These are phyloP conservation scores for Candida sithepensis DNA, from an alignment of 805 yeast species.

Conservation along the genomic window DNA sequence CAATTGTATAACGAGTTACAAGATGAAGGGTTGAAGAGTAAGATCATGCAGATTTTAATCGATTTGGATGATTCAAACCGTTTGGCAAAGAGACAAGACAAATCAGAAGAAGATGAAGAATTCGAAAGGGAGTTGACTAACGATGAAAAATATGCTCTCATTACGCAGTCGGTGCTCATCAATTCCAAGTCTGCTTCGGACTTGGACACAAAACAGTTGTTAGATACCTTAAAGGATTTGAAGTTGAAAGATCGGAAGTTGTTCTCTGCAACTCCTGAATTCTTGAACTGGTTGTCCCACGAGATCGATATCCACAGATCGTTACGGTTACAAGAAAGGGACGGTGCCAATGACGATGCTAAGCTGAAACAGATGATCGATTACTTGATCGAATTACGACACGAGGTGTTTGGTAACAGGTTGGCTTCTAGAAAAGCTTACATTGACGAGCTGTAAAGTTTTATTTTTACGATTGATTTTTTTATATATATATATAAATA, in stretches of 20 bases:
- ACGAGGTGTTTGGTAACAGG: slow-evolving; percentile 74
- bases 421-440: slow-evolving; percentile 61
- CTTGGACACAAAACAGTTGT: slow-evolving; percentile 38
- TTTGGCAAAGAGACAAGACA: slow-evolving; percentile 6
- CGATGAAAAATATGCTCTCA: slow-evolving; percentile 33
- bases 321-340: slow-evolving; percentile 17
- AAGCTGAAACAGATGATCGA: slow-evolving; percentile 22
- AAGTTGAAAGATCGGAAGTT: slow-evolving; percentile 27
- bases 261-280: slow-evolving; percentile 37
- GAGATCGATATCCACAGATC: slow-evolving; percentile 32
- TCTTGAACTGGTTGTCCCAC: slow-evolving; percentile 60
- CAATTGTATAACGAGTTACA: slow-evolving; percentile 16
- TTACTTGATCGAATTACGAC: slow-evolving; percentile 40
- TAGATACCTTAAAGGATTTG: slow-evolving; percentile 35
- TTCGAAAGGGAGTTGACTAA: slow-evolving; percentile 8
- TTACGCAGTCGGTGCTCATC: slow-evolving; percentile 34
- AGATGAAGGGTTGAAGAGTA: slow-evolving; percentile 28
- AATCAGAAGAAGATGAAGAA: slow-evolving; percentile 6
- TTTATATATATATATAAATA: not conserved
- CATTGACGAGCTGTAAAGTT: slow-evolving; percentile 43
- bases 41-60: slow-evolving; percentile 44
- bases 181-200: slow-evolving; percentile 29
- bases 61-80: slow-evolving; percentile 32
- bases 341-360: slow-evolving; percentile 19
- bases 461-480: not conserved